These are phyloP conservation scores for Borovskyia barvae DNA, from an alignment of 208 protist genomes.

Conservation along the genomic window DNA sequence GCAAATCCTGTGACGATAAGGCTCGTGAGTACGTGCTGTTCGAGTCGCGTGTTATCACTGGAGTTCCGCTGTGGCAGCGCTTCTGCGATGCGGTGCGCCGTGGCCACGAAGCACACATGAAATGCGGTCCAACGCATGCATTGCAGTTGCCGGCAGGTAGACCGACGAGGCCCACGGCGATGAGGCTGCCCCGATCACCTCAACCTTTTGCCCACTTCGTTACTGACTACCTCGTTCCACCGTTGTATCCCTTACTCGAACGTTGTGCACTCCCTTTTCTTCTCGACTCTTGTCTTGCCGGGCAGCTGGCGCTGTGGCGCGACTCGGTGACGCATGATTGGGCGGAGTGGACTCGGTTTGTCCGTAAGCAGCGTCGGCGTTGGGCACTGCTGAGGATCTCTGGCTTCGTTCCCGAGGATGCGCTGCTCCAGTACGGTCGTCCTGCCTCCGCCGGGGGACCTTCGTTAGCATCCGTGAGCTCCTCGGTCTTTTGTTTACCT, in stretches of 20 bases:
- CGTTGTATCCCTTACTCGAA: not conserved
- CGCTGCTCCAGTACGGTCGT: too few species aligned
- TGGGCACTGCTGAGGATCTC: not conserved
- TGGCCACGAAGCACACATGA: not conserved
- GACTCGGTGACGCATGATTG: not conserved
- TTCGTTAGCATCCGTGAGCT: too few species aligned
- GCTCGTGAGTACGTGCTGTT: conserved; percentile 1
- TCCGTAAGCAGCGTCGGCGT: not conserved
- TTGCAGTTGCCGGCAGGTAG: not conserved
- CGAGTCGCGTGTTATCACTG: conserved; percentile 2
- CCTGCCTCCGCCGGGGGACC: too few species aligned
- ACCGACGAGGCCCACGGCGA: not conserved
- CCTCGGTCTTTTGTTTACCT: too few species aligned
- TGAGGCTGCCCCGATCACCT: not conserved
- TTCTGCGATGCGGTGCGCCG: conserved; percentile 9
- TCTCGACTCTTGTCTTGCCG: not conserved
- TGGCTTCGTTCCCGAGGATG: too few species aligned
- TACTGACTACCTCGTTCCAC: not conserved
- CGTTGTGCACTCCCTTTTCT: conserved; percentile 10
- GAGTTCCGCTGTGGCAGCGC: conserved; percentile 6
- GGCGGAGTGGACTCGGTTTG: conserved; percentile 2
- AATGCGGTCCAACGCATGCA: not conserved
- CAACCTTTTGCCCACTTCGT: conserved; percentile 1
- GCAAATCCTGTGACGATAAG: too few species aligned
- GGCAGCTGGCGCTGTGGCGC: conserved; percentile 8